phyloP scores from a whole-genome alignment of 148 eudicot genomes.

The Amaranthus palmeri region DNA sequence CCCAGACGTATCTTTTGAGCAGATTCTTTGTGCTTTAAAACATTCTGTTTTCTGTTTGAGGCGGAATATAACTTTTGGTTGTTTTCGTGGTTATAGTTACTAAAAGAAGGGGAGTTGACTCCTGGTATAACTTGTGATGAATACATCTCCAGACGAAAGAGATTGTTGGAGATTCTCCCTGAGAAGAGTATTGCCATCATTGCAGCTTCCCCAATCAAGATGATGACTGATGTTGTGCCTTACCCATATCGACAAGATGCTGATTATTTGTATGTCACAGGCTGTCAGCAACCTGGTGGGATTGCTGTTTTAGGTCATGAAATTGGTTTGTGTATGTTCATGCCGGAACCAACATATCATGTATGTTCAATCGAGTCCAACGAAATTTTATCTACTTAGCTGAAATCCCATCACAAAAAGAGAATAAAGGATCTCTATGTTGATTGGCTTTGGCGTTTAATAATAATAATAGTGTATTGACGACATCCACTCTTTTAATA shows the following conservation, averaged over 20 bases:
- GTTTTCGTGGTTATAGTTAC: conserved; percentile 37
- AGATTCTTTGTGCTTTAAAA: neutral
- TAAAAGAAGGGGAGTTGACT: conserved; percentile 81
- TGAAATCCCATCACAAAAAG: neutral
- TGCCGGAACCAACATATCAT: conserved; percentile 70
- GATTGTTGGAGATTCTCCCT: conserved; percentile 74
- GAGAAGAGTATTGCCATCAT: conserved; percentile 75
- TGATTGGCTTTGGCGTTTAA: neutral
- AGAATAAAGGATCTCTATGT: conserved; percentile 1
- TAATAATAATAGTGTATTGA: neutral
- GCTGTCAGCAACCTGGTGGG: conserved; percentile 94
- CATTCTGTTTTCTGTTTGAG: neutral
- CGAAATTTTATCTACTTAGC: conserved; percentile 5
- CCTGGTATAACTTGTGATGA: conserved; percentile 71
- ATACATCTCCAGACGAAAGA: conserved; percentile 68
- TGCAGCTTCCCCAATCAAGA: conserved; percentile 81
- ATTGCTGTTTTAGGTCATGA: conserved; percentile 83
- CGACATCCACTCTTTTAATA: neutral
- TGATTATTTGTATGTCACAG: conserved; percentile 75
- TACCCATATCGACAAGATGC: conserved; percentile 81
- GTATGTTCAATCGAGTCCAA: conserved; percentile 35
- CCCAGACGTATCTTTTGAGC: conserved; percentile 56
- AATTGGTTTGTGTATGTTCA: conserved; percentile 92
- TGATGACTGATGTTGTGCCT: conserved; percentile 97
- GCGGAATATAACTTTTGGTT: neutral